Percentiles rank a stretch among this genome's conserved stretches.
Evolutionary conservation across 768 basidiomycete species (phyloP).

Genomic region (Naganishia friedmannii): DNA sequence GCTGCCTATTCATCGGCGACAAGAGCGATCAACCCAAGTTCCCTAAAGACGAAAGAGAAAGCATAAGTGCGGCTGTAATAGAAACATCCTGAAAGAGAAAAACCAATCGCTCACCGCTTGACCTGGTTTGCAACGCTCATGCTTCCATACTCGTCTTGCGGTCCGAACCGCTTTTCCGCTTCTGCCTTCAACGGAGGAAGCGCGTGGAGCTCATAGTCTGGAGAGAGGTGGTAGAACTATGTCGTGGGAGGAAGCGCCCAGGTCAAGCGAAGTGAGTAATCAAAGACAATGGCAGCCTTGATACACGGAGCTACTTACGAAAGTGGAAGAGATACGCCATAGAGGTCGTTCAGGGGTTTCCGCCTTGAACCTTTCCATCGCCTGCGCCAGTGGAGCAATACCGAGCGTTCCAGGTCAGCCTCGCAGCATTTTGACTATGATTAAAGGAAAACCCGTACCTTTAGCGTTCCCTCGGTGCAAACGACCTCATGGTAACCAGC

Average conservation of each 20-base stretch:
- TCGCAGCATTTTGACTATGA: too few species aligned
- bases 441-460: conserved; percentile 54
- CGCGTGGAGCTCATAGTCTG: conserved; percentile 72
- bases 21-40: conserved; percentile 49
- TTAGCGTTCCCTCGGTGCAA: conserved; percentile 73
- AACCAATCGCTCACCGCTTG: conserved; percentile 53
- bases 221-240: conserved; percentile 83
- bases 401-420: too few species aligned
- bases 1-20: conserved; percentile 31
- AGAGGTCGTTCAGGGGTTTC: conserved; percentile 72
- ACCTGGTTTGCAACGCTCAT: conserved; percentile 91
- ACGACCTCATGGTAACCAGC: conserved; percentile 95
- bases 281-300: background rate
- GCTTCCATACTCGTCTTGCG: conserved; percentile 60
- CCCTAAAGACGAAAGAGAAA: conserved; percentile 32
- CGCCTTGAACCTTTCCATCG: conserved; percentile 62
- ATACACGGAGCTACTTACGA: conserved; percentile 50
- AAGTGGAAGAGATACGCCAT: conserved; percentile 93
- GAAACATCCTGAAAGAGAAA: background rate
- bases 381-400: conserved; percentile 52
- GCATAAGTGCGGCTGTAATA: background rate
- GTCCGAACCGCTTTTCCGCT: conserved; percentile 55
- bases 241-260: background rate
- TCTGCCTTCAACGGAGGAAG: conserved; percentile 60
- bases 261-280: background rate